Percentiles rank a stretch among this genome's conserved stretches.
Conservation (phyloP, 306 rosid species). For the Vicia faba region DNA sequence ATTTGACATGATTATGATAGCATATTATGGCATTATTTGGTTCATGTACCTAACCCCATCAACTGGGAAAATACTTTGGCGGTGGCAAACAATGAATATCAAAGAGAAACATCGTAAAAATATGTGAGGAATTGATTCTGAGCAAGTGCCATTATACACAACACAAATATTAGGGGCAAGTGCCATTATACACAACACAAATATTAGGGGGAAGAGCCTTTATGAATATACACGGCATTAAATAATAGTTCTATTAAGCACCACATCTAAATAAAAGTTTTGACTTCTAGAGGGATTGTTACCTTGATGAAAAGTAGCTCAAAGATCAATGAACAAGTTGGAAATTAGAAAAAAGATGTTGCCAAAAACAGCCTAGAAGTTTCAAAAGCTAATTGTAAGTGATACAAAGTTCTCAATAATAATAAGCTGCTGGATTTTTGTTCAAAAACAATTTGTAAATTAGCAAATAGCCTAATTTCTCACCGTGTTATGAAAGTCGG, state of each 20-base stretch:
- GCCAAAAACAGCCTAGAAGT: conserved; percentile 1
- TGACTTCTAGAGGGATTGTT: not conserved
- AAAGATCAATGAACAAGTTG: not conserved
- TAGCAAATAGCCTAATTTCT: conserved; percentile 11
- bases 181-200: not conserved
- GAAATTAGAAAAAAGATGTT: not conserved
- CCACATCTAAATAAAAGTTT: conserved; percentile 6
- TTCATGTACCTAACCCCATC: not conserved
- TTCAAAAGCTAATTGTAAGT: not conserved
- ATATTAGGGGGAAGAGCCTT: not conserved
- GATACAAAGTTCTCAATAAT: not conserved
- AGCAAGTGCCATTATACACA: not conserved
- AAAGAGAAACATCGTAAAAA: conserved; percentile 13
- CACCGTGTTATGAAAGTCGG: not conserved
- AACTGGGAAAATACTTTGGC: not conserved
- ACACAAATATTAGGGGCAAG: not conserved
- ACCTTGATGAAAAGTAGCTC: conserved; percentile 4
- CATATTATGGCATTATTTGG: conserved; percentile 1
- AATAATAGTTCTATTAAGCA: not conserved
- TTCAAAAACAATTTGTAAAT: not conserved
- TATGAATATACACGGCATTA: not conserved
- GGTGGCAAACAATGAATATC: conserved; percentile 3
- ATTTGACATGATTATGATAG: conserved; percentile 4
- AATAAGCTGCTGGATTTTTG: conserved; percentile 2
- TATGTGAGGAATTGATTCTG: not conserved